These are phyloP conservation scores for Cajanus cajan DNA, from an alignment of 306 rosid genomes.

Conservation along the genomic window DNA sequence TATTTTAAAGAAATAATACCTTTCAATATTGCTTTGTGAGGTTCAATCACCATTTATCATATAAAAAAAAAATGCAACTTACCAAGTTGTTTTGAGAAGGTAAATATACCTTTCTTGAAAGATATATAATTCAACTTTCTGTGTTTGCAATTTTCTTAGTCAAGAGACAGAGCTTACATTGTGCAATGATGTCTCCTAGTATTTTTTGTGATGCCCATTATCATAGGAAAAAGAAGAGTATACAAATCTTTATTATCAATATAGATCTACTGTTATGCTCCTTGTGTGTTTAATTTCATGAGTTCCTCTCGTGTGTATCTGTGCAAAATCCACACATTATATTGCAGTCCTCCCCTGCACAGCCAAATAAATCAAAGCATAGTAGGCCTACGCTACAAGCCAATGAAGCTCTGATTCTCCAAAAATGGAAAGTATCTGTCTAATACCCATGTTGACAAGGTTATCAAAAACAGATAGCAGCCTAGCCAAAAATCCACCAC, in stretches of 20 bases:
- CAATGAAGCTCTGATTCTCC: not conserved
- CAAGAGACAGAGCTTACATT: not conserved
- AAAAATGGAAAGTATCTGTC: not conserved
- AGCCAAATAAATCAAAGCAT: slow-evolving; percentile 2
- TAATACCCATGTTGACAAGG: no score
- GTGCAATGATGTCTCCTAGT: not conserved
- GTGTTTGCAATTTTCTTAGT: not conserved
- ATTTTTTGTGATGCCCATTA: not conserved
- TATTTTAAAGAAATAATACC: not conserved
- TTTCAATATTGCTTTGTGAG: not conserved
- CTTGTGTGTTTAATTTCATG: not conserved
- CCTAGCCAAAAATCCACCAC: no score
- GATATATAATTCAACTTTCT: not conserved
- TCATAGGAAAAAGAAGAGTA: not conserved
- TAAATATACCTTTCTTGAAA: not conserved
- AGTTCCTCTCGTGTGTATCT: not conserved
- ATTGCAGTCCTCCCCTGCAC: not conserved
- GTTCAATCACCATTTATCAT: not conserved
- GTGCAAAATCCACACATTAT: not conserved
- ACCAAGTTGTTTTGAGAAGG: not conserved
- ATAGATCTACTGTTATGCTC: not conserved
- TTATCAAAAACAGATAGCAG: no score
- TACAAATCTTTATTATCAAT: not conserved
- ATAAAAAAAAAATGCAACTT: not conserved
- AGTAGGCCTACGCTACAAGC: not conserved